phyloP scores from a whole-genome alignment of 768 basidiomycete species.

The Podaxis sp. region DNA sequence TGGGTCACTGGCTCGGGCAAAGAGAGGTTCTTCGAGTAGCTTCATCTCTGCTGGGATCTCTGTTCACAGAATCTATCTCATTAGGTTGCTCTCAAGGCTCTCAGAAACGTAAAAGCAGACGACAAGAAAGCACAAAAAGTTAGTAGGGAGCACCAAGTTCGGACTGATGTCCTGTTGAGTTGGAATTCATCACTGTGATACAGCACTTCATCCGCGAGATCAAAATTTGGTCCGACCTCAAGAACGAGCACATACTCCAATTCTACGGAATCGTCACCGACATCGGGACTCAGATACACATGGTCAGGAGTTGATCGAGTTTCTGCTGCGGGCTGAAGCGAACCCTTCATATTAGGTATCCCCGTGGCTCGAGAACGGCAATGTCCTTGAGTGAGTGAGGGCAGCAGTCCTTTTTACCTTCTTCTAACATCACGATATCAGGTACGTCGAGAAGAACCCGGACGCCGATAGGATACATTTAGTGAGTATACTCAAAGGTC shows the following conservation, averaged over 20 bases:
- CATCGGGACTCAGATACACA: slow-evolving; percentile 48
- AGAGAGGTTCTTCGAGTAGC: slow-evolving; percentile 38
- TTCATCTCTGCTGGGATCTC: neutral
- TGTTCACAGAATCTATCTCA: neutral
- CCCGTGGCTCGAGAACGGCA: slow-evolving; percentile 61
- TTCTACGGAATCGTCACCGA: slow-evolving; percentile 59
- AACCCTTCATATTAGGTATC: slow-evolving; percentile 41
- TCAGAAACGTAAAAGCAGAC: slow-evolving; percentile 44
- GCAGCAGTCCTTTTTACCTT: neutral
- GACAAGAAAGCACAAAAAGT: slow-evolving; percentile 45
- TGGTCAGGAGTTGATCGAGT: slow-evolving; percentile 29
- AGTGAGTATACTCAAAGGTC: slow-evolving; percentile 30
- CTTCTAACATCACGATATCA: slow-evolving; percentile 20
- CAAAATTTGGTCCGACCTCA: slow-evolving; percentile 50
- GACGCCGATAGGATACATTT: slow-evolving; percentile 40
- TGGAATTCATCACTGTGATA: neutral
- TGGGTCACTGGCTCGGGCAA: slow-evolving; percentile 52
- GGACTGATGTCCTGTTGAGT: neutral
- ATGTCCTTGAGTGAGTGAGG: slow-evolving; percentile 47
- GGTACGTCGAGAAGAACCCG: slow-evolving; percentile 39
- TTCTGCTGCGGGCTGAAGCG: neutral
- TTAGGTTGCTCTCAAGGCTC: slow-evolving; percentile 58
- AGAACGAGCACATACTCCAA: slow-evolving; percentile 50
- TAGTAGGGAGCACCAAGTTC: slow-evolving; percentile 2
- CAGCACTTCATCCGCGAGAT: slow-evolving; percentile 62